Conservation (phyloP, 371 early-diverging fungal genomes). For the Mucor circinelloides region DNA sequence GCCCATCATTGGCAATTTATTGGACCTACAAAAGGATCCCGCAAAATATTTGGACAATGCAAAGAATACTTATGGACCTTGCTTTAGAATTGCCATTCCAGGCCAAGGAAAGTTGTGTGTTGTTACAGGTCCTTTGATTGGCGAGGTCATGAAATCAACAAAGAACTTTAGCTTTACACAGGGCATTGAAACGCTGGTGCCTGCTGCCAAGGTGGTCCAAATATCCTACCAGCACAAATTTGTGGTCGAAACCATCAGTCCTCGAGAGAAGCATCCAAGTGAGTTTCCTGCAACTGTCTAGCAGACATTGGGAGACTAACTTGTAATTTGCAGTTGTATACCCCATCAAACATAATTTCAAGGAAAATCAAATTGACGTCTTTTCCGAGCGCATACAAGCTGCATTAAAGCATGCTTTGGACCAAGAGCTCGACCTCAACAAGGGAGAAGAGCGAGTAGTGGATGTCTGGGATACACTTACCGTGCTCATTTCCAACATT, state of each 20-base stretch:
- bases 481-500: conserved; percentile 27
- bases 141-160: conserved; percentile 24
- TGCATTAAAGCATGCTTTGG: conserved; percentile 16
- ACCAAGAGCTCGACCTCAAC: conserved; percentile 16
- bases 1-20: conserved; percentile 20
- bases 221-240: conserved; percentile 25
- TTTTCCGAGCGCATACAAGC: conserved; percentile 36
- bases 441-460: conserved; percentile 26
- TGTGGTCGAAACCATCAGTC: conserved; percentile 4
- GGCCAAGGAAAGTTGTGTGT: conserved; percentile 18
- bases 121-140: conserved; percentile 19
- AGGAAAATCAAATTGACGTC: conserved; percentile 30
- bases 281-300: background rate
- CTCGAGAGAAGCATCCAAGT: conserved; percentile 26
- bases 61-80: conserved; percentile 16
- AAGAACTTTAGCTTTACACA: conserved; percentile 20
- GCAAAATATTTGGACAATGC: conserved; percentile 13
- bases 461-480: conserved; percentile 14
- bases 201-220: conserved; percentile 12
- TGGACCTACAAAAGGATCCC: conserved; percentile 16
- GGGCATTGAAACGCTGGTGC: conserved; percentile 23
- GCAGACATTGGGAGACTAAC: background rate
- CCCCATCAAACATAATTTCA: conserved; percentile 41
- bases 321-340: conserved; percentile 20
- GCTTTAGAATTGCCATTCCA: conserved; percentile 17